Evolutionary conservation across 805 yeast species (phyloP), one percentile per base, ranked within the genome.

Genomic region (Nakazawaea ambrosiae): DNA sequence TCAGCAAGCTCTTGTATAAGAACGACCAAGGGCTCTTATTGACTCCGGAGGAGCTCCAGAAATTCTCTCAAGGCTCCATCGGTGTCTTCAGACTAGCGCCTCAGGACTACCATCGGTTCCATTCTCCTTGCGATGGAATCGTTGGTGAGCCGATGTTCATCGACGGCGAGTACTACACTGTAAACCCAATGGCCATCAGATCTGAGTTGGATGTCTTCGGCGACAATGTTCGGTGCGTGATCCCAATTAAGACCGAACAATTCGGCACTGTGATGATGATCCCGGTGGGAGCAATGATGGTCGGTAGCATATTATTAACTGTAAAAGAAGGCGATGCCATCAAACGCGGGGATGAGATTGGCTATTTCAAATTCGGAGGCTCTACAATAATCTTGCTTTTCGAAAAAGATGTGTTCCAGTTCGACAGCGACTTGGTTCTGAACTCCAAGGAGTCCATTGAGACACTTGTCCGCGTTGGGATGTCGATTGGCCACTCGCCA

Each of bases 231-330:
- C 68, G 97, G 27, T 79, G 80, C 4, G 61, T 88, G 2, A 67
- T 89, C 2, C 88, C 95, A 0, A 78, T 90, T 16, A 75, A 82
- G 22, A 75, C 95, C 1, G 66, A 70, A 23, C 63, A 71, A n/a
- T 89, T 86, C 55, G 97, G 97, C 0, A 68, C 73, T 0, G 82
- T 90, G 15, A 63, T 83, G 44, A 69, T 85, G 60, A 74, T 87
- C 17, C 78, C 92, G 5, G 86, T 90, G 4, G 98, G 98, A 25
- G 98, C 98, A 0, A 90, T 92, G 97, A 88, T 90, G 97, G 98
- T 90, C 2, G 97, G 97, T 0, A 81, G 95, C 2, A 88, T 81
- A 2, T 71, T 87, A 0, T 56, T 90, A 20, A 79, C 90, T 0
- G 80, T 78, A 12, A 54, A 70, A 36, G 73, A 69, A 32, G 87